A percentile compares a stretch with the other conserved stretches of the same genome.
phyloP scores from a whole-genome alignment of 2,329 filamentous ascomycete species.

The Colletotrichum horii region DNA sequence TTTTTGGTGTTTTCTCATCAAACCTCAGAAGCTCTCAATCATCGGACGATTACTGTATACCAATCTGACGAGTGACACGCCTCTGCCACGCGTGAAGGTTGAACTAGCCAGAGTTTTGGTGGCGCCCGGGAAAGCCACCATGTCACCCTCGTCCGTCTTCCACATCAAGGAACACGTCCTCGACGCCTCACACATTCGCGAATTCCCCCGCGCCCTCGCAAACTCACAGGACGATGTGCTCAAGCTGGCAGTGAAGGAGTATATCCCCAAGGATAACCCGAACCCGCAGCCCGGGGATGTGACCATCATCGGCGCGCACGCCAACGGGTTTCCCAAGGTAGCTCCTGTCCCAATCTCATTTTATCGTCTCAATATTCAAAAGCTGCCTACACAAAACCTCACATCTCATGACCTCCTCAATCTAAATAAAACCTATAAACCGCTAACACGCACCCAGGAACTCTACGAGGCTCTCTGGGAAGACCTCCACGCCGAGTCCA shows the following conservation, averaged over 20 bases:
- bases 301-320: conserved; percentile 86
- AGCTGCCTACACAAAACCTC: not conserved
- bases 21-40: not conserved
- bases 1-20: not conserved
- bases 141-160: conserved; percentile 50
- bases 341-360: not conserved
- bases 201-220: conserved; percentile 77
- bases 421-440: not conserved
- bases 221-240: conserved; percentile 77
- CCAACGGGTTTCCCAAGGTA: conserved; percentile 92
- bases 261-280: conserved; percentile 76
- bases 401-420: not conserved
- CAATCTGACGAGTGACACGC: not conserved
- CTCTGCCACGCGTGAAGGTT: not conserved
- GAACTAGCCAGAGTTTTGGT: not conserved
- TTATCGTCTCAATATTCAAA: not conserved
- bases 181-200: conserved; percentile 78
- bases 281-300: conserved; percentile 75
- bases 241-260: conserved; percentile 83
- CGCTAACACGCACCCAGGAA: conserved; percentile 60
- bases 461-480: conserved; percentile 93
- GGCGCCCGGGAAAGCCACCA: conserved; percentile 9
- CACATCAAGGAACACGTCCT: conserved; percentile 76
- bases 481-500: conserved; percentile 68
- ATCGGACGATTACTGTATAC: not conserved